Evolutionary conservation across 2,329 filamentous ascomycete genomes (phyloP), one percentile per base, ranked within the genome.

Genomic region (Lithohypha guttulata): DNA sequence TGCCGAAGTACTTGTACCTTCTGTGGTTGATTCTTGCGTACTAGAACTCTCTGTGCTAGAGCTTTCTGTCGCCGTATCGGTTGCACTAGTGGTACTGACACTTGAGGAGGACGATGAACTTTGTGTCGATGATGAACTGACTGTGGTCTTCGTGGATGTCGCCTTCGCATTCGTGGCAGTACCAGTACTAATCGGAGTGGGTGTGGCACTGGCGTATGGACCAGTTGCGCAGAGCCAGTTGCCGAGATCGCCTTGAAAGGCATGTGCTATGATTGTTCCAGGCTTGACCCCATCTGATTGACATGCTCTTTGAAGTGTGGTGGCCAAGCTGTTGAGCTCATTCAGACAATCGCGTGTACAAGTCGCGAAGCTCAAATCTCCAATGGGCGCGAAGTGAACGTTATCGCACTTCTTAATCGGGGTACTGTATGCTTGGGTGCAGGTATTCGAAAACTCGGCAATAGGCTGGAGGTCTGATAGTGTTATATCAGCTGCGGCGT

Each of bases 221-320:
- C 30, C 30, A 26, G 20, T 17, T 6, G 18, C 29, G 28, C 37
- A 40, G 20, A 40, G 25, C 37, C 37, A 40, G n/a, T 40, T 10
- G 19, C 29, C 37, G 29, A 40, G 14, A 13, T 40, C 30, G 19
- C 37, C 37, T 33, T 33, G 29, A 21, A 40, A 40, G 13, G 37
- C 37, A 26, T 40, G 37, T 9, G 29, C 37, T 6, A 40, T 40
- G 30, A 40, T 30, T 4, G 37, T 40, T 11, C 28, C 29, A 14
- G 29, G 37, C 14, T 33, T 34, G 6, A 28, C 37, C 6, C 29
- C 30, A 18, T 32, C 29, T 21, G 17, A 13, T 22, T 40, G 37
- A 15, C 37, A 40, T 8, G 14, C 37, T 4, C 7, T 7, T 17
- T 40, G 37, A 9, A 40, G 33, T n/a, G 37, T 18, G 15, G 28